Percentiles rank a stretch among this genome's conserved stretches.
phyloP scores from a whole-genome alignment of 192 early-diverging fungal species.

The Kappamyces sp. region DNA sequence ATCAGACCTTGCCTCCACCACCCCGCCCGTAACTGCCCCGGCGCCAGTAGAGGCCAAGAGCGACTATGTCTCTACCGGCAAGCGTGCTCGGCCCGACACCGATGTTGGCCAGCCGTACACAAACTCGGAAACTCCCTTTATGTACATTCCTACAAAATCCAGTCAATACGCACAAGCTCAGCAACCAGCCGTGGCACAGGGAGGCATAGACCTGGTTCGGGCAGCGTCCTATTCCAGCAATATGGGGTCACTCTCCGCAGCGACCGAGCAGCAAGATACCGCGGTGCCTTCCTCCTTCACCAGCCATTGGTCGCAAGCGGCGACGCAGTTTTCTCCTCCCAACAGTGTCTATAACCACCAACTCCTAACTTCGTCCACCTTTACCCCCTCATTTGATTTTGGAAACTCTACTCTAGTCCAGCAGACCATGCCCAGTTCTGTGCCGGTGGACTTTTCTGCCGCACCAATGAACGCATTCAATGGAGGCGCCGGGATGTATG shows the following conservation, averaged over 20 bases:
- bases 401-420: no score
- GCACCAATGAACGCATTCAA: no score
- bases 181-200: not conserved
- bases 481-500: not conserved
- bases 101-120: constrained; percentile 7
- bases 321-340: no score
- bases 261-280: not conserved
- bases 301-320: no score
- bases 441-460: no score
- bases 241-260: not conserved
- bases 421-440: no score
- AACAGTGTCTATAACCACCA: no score
- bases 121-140: not conserved
- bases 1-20: no score
- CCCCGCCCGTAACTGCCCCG: no score
- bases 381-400: no score
- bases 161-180: not conserved
- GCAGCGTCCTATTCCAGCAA: not conserved
- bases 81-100: constrained; percentile 3
- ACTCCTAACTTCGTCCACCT: no score
- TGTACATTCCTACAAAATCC: constrained; percentile 10
- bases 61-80: constrained; percentile 17
- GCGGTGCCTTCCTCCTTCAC: no score
- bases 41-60: not conserved
- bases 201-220: not conserved